phyloP scores from a whole-genome alignment of 2,329 filamentous ascomycete species.

The Claviceps purpurea region DNA sequence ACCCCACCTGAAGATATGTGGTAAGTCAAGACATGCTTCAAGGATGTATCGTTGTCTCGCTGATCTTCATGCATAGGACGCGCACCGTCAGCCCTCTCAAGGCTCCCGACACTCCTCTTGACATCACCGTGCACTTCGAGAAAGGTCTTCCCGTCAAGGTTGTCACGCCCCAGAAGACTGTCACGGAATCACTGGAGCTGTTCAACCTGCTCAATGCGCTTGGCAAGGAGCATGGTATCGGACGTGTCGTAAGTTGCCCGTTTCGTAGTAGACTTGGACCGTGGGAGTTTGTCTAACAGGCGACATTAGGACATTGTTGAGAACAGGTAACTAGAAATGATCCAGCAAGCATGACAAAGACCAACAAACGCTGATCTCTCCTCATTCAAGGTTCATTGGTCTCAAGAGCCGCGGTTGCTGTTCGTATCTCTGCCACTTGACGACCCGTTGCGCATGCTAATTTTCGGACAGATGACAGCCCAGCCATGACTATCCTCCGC shows the following conservation, averaged over 20 bases:
- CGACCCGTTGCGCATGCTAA: background rate
- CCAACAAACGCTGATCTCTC: background rate
- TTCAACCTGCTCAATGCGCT: background rate
- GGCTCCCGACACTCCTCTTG: background rate
- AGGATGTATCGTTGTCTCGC: background rate
- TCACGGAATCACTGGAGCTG: constrained; percentile 1
- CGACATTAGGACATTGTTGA: background rate
- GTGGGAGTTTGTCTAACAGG: background rate
- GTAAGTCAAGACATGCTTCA: background rate
- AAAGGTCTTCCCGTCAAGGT: constrained; percentile 3
- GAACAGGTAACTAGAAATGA: background rate
- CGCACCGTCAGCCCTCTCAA: constrained; percentile 1
- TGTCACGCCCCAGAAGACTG: background rate
- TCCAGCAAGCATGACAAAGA: background rate
- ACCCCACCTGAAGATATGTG: background rate
- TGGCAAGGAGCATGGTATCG: background rate
- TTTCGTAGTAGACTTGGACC: too few species aligned
- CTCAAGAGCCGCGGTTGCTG: constrained; percentile 1
- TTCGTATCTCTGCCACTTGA: background rate
- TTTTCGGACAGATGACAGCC: background rate
- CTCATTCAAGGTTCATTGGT: background rate
- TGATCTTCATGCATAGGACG: background rate
- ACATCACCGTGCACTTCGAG: background rate
- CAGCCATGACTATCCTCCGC: constrained; percentile 1
- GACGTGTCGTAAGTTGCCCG: background rate